Evolutionary conservation across 2,329 filamentous ascomycete species (phyloP), one percentile per base, ranked within the genome.

Genomic region (Pezicula carpinea): DNA sequence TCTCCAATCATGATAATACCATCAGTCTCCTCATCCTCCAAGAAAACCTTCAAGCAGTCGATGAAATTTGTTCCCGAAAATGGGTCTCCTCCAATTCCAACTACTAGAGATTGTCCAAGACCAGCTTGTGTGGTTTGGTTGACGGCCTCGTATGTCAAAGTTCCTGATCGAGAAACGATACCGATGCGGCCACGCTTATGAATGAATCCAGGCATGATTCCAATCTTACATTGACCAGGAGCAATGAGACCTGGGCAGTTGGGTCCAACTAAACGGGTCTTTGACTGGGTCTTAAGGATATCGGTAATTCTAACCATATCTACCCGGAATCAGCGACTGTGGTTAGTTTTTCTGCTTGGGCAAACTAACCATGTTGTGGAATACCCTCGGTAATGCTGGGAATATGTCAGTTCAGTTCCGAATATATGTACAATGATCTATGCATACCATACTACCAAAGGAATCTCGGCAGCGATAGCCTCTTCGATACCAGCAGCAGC

Each of bases 1-100:
- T 97, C 93, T 67, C 93, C 93, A 69, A 99, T 97, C 93, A 99
- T 96, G 76, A 99, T 96, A 74, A 99, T 96, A 67, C 93, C 93
- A 68, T 99, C 93, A 33, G 93, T 99, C 76, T 96, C 89, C 69
- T 86, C 80, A 70, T 99, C 93, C 70, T 95, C 79, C 62, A 96
- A 82, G 83, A 99, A 99, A 67, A 97, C 89, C 67, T 89, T 87
- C 62, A 99, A 80, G 80, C 92, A 96, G 81, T 99, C 93, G 73
- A 99, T 97, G 79, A 97, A 99, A 82, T 96, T 97, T 73, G 93
- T 97, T 62, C 93, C 93, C 64, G 87, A 92, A 80, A 99, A 99
- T 62, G 93, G 93, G 74, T 99, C 93, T 74, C 93, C 93, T 56
- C 93, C 93, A 63, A 99, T 97, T 66, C 93, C 93, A 64, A 99